These are phyloP conservation scores for Metroxylon sagu DNA, from an alignment of 176 grass and related monocot species.

Conservation along the genomic window DNA sequence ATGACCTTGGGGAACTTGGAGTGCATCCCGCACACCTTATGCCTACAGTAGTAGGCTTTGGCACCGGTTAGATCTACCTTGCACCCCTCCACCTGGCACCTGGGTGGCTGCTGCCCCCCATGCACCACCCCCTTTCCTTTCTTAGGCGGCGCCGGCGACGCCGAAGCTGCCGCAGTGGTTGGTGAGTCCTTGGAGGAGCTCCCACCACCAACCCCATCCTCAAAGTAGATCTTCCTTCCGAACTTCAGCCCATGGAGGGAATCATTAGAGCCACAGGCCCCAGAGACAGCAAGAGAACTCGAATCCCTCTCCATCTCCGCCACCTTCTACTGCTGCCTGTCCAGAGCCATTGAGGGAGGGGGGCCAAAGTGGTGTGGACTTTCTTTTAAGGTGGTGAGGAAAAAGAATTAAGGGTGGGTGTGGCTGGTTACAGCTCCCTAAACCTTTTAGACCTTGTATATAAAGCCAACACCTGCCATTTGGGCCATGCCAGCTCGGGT, in stretches of 20 bases:
- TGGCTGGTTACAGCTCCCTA: background rate
- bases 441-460: background rate
- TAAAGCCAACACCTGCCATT: slow-evolving; percentile 18
- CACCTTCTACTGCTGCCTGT: too few relatives aligned
- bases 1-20: slow-evolving; percentile 11
- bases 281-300: background rate
- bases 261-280: background rate
- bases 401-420: background rate
- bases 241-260: slow-evolving; percentile 9
- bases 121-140: too few relatives aligned
- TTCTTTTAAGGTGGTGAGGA: too few relatives aligned
- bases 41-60: slow-evolving; percentile 13
- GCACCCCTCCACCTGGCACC: slow-evolving; percentile 16
- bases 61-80: slow-evolving; percentile 5
- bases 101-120: background rate
- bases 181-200: too few relatives aligned
- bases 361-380: background rate
- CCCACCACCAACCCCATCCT: slow-evolving; percentile 5
- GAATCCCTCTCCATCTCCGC: too few relatives aligned
- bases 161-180: too few relatives aligned
- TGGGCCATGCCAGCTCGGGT: too few relatives aligned
- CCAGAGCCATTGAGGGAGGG: background rate
- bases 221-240: slow-evolving; percentile 13
- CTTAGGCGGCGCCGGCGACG: too few relatives aligned
- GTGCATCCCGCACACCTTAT: slow-evolving; percentile 14